Percentiles rank a stretch among this genome's conserved stretches.
Conservation (phyloP, 805 yeast species). For the Zygosaccharomyces lentus region DNA sequence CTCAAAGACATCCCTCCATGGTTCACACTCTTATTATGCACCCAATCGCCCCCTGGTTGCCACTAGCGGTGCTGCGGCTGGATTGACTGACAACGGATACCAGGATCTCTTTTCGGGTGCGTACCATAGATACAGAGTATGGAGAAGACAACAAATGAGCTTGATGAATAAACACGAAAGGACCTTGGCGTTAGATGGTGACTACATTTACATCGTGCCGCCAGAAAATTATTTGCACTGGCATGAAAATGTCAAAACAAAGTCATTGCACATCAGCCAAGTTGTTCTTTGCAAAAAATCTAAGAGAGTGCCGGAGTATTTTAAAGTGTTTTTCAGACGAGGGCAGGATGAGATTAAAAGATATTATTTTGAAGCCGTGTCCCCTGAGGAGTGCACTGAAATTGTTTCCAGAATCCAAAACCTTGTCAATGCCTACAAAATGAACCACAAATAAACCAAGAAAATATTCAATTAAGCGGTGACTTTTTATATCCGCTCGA, state of each 20-base stretch:
- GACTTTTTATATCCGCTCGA: neutral
- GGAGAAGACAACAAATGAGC: slow-evolving; percentile 84
- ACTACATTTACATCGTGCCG: slow-evolving; percentile 72
- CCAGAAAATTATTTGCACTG: slow-evolving; percentile 78
- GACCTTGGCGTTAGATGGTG: slow-evolving; percentile 88
- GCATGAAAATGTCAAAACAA: slow-evolving; percentile 74
- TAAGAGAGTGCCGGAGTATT: slow-evolving; percentile 66
- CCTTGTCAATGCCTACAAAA: slow-evolving; percentile 48
- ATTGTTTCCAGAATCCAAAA: slow-evolving; percentile 67
- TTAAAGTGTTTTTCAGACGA: slow-evolving; percentile 74
- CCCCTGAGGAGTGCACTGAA: slow-evolving; percentile 57
- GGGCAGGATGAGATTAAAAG: slow-evolving; percentile 62
- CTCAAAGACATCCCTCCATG: slow-evolving; percentile 33
- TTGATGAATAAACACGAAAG: slow-evolving; percentile 72
- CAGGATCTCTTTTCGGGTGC: slow-evolving; percentile 44
- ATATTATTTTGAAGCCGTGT: slow-evolving; percentile 79
- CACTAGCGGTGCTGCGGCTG: slow-evolving; percentile 13
- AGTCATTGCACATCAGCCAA: slow-evolving; percentile 81
- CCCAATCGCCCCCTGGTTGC: slow-evolving; percentile 19
- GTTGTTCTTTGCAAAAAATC: slow-evolving; percentile 72
- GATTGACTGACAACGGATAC: slow-evolving; percentile 18
- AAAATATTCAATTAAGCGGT: neutral
- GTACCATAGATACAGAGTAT: slow-evolving; percentile 80
- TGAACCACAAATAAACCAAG: slow-evolving; percentile 13
- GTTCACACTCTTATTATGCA: slow-evolving; percentile 18